Evolutionary conservation across 2,329 filamentous ascomycete species (phyloP).

Genomic region (Aspergillus sp.): DNA sequence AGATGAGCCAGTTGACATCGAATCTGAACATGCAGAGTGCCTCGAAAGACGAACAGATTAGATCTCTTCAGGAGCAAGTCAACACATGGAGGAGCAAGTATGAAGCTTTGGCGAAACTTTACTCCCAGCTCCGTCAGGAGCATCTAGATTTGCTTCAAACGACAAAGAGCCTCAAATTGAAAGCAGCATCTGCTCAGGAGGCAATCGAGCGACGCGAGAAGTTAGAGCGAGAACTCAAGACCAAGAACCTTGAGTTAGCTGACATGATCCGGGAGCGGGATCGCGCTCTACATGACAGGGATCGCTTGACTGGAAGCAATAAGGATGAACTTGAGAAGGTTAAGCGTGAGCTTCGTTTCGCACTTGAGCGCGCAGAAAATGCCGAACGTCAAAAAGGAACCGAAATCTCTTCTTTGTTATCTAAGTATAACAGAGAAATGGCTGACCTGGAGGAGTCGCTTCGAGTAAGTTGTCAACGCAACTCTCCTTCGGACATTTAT

Average conservation of each 20-base stretch:
- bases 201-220: constrained; percentile 94
- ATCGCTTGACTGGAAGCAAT: constrained; percentile 79
- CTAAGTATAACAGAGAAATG: constrained; percentile 97
- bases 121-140: constrained; percentile 92
- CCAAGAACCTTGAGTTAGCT: constrained; percentile 96
- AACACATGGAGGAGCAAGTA: constrained; percentile 98
- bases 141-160: constrained; percentile 93
- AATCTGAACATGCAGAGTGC: constrained; percentile 82
- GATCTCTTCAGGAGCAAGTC: constrained; percentile 89
- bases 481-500: neutral
- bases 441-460: constrained; percentile 93
- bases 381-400: constrained; percentile 90
- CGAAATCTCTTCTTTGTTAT: constrained; percentile 89
- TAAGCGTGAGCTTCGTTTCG: constrained; percentile 88
- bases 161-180: constrained; percentile 93
- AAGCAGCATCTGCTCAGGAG: constrained; percentile 94
- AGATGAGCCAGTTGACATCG: constrained; percentile 76
- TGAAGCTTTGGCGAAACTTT: constrained; percentile 92
- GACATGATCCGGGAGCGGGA: constrained; percentile 98
- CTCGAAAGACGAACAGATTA: constrained; percentile 93
- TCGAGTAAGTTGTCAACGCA: constrained; percentile 39
- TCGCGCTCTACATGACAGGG: constrained; percentile 87
- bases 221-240: constrained; percentile 96
- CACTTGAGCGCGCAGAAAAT: constrained; percentile 87
- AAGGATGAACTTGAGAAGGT: constrained; percentile 94